Conservation (phyloP, 768 basidiomycete species). For the Chalciporus pseudorubinellus region DNA sequence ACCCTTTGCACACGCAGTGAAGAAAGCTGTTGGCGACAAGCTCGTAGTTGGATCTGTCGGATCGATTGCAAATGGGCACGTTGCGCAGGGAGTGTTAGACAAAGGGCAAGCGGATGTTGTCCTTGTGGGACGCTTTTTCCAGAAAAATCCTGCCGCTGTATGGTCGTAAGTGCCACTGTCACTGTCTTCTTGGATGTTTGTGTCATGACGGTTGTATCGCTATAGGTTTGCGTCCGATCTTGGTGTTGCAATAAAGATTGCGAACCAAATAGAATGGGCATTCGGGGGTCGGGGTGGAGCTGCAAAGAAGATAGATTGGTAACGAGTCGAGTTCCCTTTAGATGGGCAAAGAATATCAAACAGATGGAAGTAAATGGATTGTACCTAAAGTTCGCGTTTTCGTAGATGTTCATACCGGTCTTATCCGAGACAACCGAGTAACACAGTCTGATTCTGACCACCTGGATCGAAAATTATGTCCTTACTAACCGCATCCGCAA, state of each 20-base stretch:
- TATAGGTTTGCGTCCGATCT: slow-evolving; percentile 52
- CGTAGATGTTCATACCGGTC: too few species aligned
- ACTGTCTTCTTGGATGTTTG: not conserved
- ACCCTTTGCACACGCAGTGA: slow-evolving; percentile 53
- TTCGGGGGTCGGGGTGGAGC: slow-evolving; percentile 39
- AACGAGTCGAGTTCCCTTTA: not conserved
- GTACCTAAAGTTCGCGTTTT: too few species aligned
- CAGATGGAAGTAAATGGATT: too few species aligned
- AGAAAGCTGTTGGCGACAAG: slow-evolving; percentile 43
- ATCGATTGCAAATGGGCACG: slow-evolving; percentile 33
- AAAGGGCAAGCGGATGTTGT: slow-evolving; percentile 46
- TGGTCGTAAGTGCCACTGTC: slow-evolving; percentile 30
- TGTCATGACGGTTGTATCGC: not conserved
- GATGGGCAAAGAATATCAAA: too few species aligned
- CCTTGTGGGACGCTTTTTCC: slow-evolving; percentile 52
- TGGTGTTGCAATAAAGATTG: slow-evolving; percentile 43
- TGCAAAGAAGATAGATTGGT: slow-evolving; percentile 16
- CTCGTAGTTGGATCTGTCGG: slow-evolving; percentile 32
- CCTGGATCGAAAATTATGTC: too few species aligned
- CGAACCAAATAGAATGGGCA: slow-evolving; percentile 57
- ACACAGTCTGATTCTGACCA: too few species aligned
- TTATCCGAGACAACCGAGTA: too few species aligned
- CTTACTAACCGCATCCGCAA: too few species aligned
- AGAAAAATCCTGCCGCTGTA: slow-evolving; percentile 54
- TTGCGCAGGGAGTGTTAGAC: slow-evolving; percentile 45